Conservation (phyloP, 495 filamentous ascomycete genomes). For the Sordaria brevicollis region DNA sequence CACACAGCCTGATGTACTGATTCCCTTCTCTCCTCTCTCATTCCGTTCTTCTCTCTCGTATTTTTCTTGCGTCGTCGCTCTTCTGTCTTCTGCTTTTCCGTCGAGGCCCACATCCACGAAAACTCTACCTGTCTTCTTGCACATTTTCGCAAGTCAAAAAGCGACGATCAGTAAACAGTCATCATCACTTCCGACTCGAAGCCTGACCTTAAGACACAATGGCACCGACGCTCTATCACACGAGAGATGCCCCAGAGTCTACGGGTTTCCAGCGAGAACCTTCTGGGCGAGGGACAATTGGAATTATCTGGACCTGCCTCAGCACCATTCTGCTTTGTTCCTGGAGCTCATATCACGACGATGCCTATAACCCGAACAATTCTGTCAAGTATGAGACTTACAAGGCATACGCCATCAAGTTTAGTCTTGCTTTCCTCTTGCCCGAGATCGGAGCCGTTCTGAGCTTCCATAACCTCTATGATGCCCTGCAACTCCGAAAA, state of each 20-base stretch:
- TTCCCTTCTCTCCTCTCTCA: neutral
- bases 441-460: neutral
- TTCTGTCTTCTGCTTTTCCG: neutral
- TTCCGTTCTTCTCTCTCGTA: neutral
- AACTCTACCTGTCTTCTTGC: neutral
- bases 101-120: neutral
- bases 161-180: neutral
- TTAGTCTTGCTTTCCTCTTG: neutral
- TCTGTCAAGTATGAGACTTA: rapidly evolving
- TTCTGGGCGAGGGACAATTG: neutral
- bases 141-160: rapidly evolving
- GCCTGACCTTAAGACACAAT: neutral
- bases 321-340: neutral
- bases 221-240: neutral
- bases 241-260: neutral
- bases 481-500: neutral
- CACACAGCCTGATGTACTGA: neutral
- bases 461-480: rapidly evolving
- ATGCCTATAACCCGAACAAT: neutral
- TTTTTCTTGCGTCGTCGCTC: neutral
- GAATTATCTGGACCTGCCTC: neutral
- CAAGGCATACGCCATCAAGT: rapidly evolving
- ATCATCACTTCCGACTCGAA: neutral
- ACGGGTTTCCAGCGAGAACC: neutral
- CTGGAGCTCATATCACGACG: neutral